Percentiles rank a stretch among this genome's conserved stretches.
These are phyloP conservation scores for Kluyveromyces nonfermentans DNA, from an alignment of 805 yeast species.

Conservation along the genomic window DNA sequence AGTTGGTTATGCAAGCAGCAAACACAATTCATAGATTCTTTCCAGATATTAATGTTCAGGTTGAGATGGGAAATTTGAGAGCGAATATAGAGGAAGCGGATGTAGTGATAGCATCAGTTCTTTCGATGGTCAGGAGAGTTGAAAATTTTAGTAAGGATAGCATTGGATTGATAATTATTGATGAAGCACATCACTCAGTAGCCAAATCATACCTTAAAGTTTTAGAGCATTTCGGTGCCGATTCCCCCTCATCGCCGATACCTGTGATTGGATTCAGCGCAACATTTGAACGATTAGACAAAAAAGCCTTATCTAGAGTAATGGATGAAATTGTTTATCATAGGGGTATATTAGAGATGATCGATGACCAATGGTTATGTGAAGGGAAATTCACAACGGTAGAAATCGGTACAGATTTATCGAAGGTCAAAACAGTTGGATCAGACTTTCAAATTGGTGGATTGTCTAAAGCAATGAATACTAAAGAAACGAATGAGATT, in stretches of 20 bases:
- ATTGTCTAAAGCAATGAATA: conserved; percentile 48
- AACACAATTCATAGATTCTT: conserved; percentile 35
- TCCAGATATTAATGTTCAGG: conserved; percentile 45
- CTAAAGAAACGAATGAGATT: conserved; percentile 42
- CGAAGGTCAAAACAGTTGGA: conserved; percentile 22
- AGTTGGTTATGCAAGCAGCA: conserved; percentile 65
- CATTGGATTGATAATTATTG: conserved; percentile 64
- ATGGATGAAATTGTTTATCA: conserved; percentile 73
- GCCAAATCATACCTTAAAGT: conserved; percentile 57
- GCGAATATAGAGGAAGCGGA: conserved; percentile 35
- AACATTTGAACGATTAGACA: conserved; percentile 73
- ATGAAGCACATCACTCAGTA: conserved; percentile 90
- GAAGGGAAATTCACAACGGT: conserved; percentile 60
- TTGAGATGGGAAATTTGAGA: conserved; percentile 57
- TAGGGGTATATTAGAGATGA: conserved; percentile 54
- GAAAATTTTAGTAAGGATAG: conserved; percentile 43
- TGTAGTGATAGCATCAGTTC: conserved; percentile 71
- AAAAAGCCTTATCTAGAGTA: conserved; percentile 42
- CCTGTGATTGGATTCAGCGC: conserved; percentile 82
- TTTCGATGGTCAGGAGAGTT: conserved; percentile 45
- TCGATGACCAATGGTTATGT: conserved; percentile 57
- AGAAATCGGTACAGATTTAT: conserved; percentile 37
- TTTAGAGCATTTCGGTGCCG: conserved; percentile 48
- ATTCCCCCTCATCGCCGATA: conserved; percentile 32
- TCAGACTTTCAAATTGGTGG: conserved; percentile 45